These are phyloP conservation scores for Mallotus repandus DNA, from an alignment of 441 rosid species.

Conservation along the genomic window DNA sequence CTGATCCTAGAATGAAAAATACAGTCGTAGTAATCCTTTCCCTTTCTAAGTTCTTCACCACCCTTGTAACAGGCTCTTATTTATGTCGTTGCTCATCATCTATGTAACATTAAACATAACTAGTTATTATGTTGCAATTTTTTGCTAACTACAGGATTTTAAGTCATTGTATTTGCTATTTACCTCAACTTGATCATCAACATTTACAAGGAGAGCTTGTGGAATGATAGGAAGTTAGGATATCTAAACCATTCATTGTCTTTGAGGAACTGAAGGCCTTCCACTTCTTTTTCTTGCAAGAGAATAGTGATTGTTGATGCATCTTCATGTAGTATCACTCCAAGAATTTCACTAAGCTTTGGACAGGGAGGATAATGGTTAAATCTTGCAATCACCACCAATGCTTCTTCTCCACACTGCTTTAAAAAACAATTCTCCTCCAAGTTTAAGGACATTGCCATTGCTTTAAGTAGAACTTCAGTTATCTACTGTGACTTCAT, in stretches of 20 bases:
- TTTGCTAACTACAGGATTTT: no score
- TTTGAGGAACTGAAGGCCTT: slow-evolving; percentile 70
- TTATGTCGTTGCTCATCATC: slow-evolving; percentile 73
- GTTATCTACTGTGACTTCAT: slow-evolving; percentile 31
- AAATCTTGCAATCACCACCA: slow-evolving; percentile 50
- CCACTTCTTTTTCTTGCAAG: slow-evolving; percentile 69
- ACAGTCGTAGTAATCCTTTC: slow-evolving; percentile 57
- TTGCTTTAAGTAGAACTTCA: slow-evolving; percentile 49
- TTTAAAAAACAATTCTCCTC: slow-evolving; percentile 53
- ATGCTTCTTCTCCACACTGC: slow-evolving; percentile 49
- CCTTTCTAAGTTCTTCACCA: slow-evolving; percentile 43
- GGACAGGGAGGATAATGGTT: slow-evolving; percentile 78
- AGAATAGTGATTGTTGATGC: slow-evolving; percentile 67
- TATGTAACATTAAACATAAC: slow-evolving; percentile 10
- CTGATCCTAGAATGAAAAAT: slow-evolving; percentile 46
- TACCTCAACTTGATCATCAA: slow-evolving; percentile 74
- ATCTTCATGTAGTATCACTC: slow-evolving; percentile 67
- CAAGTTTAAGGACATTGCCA: slow-evolving; percentile 60
- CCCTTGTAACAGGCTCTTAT: slow-evolving; percentile 73
- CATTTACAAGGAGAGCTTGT: slow-evolving; percentile 55
- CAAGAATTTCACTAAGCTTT: slow-evolving; percentile 61
- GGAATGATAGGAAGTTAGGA: slow-evolving; percentile 60
- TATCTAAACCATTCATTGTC: slow-evolving; percentile 56
- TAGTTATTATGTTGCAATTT: no score
- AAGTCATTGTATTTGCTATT: not conserved